Evolutionary conservation across 768 basidiomycete species (phyloP), one percentile per base, ranked within the genome.

Genomic region (Amanita rubescens): DNA sequence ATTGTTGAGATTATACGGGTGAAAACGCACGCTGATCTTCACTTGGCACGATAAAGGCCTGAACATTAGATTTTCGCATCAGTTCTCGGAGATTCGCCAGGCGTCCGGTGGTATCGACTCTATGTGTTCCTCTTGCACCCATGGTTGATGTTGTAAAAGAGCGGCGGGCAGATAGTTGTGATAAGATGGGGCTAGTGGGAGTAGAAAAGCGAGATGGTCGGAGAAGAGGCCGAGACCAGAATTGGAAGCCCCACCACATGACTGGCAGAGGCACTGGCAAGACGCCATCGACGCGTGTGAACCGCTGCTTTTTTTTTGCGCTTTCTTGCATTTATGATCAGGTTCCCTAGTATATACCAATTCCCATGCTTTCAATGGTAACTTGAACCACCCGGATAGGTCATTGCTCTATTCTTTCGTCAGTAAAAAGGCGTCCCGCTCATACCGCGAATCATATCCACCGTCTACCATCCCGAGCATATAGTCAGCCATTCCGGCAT

Each of bases 21-120:
- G 15, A 35, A 46, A 33, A 78, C 84, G 64, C 68, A 88, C 94
- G 95, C 63, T 91, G 88, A 69, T 98, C 95, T 68, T 93, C 94
- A 57, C 88, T 92, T 3, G 91, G 90, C 41, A 97, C 81, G 1
- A 97, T 79, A 60, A 87, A 81, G 0, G 86, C 89, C 53, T 85
- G 76, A 1, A 95, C 75, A 55, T 67, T 68, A 25, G 72, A 69
- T 60, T 74, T 66, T 52, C 69, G 75, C 89, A 95, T 88, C 61
- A 90, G 70, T 65, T 78, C 76, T 45, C 92, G 74, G 46, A 95
- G 74, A 45, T 68, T 73, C 19, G 73, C 70, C 5, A 95, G 74
- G 50, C 87, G 75, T 47, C 78, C 68, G 3, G 81, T 73, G 3
- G 90, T 90, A 65, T 84, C 61, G 24, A 90, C 79, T 2, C 70